Evolutionary conservation across 2,329 filamentous ascomycete genomes (phyloP).

Genomic region (Fonsecaea erecta): DNA sequence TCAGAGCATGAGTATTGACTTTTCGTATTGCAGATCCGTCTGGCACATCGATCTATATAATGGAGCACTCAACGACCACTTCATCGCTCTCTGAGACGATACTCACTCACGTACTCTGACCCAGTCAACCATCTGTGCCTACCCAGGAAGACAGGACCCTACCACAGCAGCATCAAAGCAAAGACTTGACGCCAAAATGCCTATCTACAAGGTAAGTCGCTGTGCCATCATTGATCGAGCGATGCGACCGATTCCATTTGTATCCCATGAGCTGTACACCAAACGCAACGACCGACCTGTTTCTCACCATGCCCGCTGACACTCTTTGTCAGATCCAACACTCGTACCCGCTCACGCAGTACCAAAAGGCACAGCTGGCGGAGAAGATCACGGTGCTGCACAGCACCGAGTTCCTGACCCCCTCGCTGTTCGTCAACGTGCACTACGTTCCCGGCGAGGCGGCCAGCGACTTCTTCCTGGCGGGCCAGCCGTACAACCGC

Average conservation of each 20-base stretch:
- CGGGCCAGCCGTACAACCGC: conserved; percentile 25
- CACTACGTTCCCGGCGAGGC: conserved; percentile 16
- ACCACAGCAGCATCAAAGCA: not conserved
- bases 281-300: no score
- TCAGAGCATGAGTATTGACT: not conserved
- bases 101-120: not conserved
- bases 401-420: conserved; percentile 33
- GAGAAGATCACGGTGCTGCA: conserved; percentile 33
- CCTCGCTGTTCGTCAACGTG: conserved; percentile 36
- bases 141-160: not conserved
- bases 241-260: no score
- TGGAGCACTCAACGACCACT: not conserved
- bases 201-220: not conserved
- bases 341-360: conserved; percentile 30
- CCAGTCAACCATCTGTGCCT: not conserved
- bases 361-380: conserved; percentile 32
- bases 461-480: conserved; percentile 24
- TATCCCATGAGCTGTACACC: no score
- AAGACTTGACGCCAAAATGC: not conserved
- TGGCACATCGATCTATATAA: not conserved
- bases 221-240: not conserved
- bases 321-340: conserved; percentile 24
- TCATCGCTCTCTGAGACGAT: not conserved
- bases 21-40: not conserved
- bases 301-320: not conserved